These are phyloP conservation scores for Nasturtium officinale DNA, from an alignment of 345 rosid species.

Conservation along the genomic window DNA sequence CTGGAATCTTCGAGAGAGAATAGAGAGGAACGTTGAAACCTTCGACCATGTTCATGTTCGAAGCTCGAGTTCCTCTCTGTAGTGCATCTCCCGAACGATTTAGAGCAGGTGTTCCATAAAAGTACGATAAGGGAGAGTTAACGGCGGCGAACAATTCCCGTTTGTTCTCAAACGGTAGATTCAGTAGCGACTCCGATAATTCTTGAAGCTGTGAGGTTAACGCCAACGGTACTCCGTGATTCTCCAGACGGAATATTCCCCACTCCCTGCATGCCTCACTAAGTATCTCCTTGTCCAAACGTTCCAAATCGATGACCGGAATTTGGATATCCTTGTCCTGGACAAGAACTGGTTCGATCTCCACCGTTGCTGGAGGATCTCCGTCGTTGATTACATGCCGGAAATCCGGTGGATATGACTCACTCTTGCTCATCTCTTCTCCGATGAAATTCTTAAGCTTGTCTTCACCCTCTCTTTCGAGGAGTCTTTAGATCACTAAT, in stretches of 20 bases:
- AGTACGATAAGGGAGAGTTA: constrained; percentile 59
- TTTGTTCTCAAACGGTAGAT: constrained; percentile 54
- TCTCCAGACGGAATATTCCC: constrained; percentile 73
- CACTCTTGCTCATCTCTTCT: constrained; percentile 39
- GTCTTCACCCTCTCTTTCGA: constrained; percentile 10
- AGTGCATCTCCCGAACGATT: constrained; percentile 64
- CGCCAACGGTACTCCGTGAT: constrained; percentile 64
- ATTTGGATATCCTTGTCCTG: constrained; percentile 46
- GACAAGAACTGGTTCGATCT: constrained; percentile 24
- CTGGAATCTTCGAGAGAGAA: constrained; percentile 47
- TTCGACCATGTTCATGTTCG: constrained; percentile 58
- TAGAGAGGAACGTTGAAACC: constrained; percentile 66
- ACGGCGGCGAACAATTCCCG: constrained; percentile 36
- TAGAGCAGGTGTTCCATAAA: constrained; percentile 78
- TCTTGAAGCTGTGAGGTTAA: constrained; percentile 49
- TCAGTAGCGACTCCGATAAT: constrained; percentile 48
- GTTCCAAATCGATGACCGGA: constrained; percentile 58
- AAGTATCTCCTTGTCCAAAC: constrained; percentile 47
- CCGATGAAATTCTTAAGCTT: neutral
- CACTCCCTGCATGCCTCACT: constrained; percentile 59
- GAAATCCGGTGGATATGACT: constrained; percentile 59
- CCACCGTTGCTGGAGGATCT: constrained; percentile 6
- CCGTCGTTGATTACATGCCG: constrained; percentile 29
- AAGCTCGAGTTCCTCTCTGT: constrained; percentile 32
- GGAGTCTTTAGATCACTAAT: constrained; percentile 8